These are phyloP conservation scores for Fraxinus greggii DNA, from an alignment of 305 asterid species.

Conservation along the genomic window DNA sequence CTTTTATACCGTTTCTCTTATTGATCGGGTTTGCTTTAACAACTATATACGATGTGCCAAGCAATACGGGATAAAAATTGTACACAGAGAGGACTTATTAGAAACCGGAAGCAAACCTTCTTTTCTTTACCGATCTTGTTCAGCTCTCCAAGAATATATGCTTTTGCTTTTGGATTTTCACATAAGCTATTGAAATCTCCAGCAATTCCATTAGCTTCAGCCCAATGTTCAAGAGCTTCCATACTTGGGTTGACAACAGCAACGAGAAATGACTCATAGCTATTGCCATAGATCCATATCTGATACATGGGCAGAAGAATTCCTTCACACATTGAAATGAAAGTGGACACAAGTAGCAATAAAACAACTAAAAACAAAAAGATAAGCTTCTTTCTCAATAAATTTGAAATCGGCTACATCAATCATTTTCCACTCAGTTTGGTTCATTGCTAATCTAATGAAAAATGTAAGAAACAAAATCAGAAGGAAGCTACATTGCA, in stretches of 20 bases:
- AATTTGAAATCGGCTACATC: not conserved
- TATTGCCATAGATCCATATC: constrained; percentile 86
- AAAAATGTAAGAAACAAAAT: not conserved
- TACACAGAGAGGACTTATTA: not conserved
- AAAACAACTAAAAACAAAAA: not conserved
- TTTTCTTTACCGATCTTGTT: constrained; percentile 60
- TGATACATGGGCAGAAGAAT: constrained; percentile 30
- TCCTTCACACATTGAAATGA: not conserved
- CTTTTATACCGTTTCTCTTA: not conserved
- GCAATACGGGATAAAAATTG: not conserved
- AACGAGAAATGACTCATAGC: constrained; percentile 75
- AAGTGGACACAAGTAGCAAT: not conserved
- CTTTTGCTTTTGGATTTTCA: constrained; percentile 48
- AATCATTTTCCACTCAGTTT: not conserved
- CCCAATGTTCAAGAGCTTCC: constrained; percentile 58
- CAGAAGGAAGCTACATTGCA: not conserved
- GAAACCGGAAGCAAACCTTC: constrained; percentile 42
- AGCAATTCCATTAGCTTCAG: constrained; percentile 43
- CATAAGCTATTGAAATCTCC: constrained; percentile 51
- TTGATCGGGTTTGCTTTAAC: not conserved
- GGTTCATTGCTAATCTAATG: not conserved
- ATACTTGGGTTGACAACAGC: constrained; percentile 78
- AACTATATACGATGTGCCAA: not conserved
- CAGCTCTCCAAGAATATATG: constrained; percentile 52
- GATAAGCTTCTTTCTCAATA: not conserved